Conservation (phyloP, 2,329 filamentous ascomycete species). For the Talaromyces sp. region DNA sequence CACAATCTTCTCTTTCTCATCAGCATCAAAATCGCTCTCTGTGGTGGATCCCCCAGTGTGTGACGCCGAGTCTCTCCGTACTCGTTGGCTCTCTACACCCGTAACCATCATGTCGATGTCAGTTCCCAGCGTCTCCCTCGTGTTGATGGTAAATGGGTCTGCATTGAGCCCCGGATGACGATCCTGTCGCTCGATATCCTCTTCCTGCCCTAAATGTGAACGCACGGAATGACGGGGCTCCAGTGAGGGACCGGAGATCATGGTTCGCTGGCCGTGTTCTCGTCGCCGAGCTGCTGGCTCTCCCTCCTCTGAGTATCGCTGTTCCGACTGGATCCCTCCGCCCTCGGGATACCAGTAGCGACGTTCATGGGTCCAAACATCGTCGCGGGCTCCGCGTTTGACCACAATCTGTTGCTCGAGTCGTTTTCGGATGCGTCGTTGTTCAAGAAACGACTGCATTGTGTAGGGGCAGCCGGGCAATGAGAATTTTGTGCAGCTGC, state of each 20-base stretch:
- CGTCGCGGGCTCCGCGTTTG: slow-evolving; percentile 13
- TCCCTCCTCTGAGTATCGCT: slow-evolving; percentile 4
- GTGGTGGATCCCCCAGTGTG: not conserved
- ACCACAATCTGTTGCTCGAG: slow-evolving; percentile 25
- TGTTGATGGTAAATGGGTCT: slow-evolving; percentile 15
- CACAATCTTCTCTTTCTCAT: slow-evolving; percentile 37
- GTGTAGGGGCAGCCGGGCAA: not conserved
- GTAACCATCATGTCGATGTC: slow-evolving; percentile 13
- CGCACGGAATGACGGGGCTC: slow-evolving; percentile 10
- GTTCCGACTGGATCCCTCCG: slow-evolving; percentile 9
- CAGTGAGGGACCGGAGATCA: slow-evolving; percentile 3
- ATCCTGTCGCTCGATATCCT: slow-evolving; percentile 15
- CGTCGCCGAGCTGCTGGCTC: slow-evolving; percentile 2
- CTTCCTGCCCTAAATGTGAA: slow-evolving; percentile 9
- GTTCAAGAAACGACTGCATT: slow-evolving; percentile 19
- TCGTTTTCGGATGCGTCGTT: slow-evolving; percentile 17
- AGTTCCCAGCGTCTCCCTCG: slow-evolving; percentile 10
- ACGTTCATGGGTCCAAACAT: slow-evolving; percentile 21
- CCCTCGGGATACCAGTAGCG: slow-evolving; percentile 15
- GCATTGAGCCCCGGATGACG: slow-evolving; percentile 13
- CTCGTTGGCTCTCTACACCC: slow-evolving; percentile 6
- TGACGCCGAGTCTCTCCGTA: slow-evolving; percentile 5
- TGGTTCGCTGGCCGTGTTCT: slow-evolving; percentile 10
- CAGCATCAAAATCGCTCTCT: not conserved
- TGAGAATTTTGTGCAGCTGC: no score